Conservation (phyloP, 441 rosid species). For the Eugenia klotzschiana region DNA sequence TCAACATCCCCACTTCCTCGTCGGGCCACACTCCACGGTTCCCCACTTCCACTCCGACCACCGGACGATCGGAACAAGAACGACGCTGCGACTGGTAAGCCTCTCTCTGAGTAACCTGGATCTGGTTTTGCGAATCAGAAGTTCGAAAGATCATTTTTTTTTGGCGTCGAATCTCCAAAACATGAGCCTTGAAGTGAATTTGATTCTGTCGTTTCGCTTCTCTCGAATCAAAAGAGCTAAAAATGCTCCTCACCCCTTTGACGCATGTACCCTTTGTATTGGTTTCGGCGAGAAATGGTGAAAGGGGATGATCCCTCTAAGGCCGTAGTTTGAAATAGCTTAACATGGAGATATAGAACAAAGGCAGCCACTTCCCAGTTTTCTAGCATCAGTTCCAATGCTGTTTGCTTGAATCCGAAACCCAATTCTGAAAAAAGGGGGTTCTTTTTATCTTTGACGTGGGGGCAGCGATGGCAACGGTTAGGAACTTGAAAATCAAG, state of each 20-base stretch:
- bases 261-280: not conserved
- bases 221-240: not conserved
- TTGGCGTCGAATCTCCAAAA: not conserved
- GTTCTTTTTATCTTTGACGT: not conserved
- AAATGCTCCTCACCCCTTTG: not conserved
- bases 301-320: not conserved
- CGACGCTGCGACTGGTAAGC: not conserved
- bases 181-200: not conserved
- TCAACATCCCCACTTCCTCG: not conserved
- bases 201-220: not conserved
- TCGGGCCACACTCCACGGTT: not conserved
- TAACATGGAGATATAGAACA: not conserved
- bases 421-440: not conserved
- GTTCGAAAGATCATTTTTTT: not conserved
- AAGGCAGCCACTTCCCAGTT: not conserved
- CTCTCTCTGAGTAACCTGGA: not conserved
- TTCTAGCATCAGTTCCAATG: not conserved
- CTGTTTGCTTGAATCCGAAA: not conserved
- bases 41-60: not conserved
- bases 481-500: slow-evolving; percentile 67
- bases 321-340: not conserved
- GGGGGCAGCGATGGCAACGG: slow-evolving; percentile 23
- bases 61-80: not conserved
- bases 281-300: not conserved
- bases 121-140: not conserved